Percentiles rank a stretch among this genome's conserved stretches.
phyloP scores from a whole-genome alignment of 2,329 filamentous ascomycete species.

The Hymenoscyphus fructigenus region DNA sequence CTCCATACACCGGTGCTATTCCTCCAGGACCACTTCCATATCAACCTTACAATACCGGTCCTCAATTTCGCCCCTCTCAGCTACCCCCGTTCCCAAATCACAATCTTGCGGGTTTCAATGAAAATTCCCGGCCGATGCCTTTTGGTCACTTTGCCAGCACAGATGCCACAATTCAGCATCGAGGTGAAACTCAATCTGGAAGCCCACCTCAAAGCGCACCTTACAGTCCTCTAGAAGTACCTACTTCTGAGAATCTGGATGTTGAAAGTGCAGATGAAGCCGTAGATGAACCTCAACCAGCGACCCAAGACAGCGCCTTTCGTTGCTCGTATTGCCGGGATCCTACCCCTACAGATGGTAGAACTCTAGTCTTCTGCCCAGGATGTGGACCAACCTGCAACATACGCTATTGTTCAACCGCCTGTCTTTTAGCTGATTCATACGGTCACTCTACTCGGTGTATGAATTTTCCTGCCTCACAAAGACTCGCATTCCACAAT shows the following conservation, averaged over 20 bases:
- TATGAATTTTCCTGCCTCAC: constrained; percentile 14
- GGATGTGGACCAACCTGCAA: constrained; percentile 24
- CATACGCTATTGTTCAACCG: constrained; percentile 29
- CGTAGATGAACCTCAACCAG: not conserved
- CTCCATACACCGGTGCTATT: not conserved
- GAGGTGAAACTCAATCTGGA: not conserved
- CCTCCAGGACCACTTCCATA: not conserved
- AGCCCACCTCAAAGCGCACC: not conserved
- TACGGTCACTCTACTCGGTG: constrained; percentile 24
- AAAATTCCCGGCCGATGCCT: not conserved
- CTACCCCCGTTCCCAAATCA: not conserved
- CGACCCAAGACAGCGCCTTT: not conserved
- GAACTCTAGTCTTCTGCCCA: constrained; percentile 24
- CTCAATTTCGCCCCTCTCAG: not conserved
- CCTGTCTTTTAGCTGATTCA: constrained; percentile 30
- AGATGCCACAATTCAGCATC: not conserved
- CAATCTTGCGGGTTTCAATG: not conserved
- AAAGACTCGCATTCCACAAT: not conserved
- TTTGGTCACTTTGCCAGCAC: not conserved
- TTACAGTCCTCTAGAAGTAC: no score
- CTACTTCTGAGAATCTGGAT: no score
- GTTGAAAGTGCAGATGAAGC: not conserved
- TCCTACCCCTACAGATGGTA: constrained; percentile 6
- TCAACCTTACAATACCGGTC: not conserved
- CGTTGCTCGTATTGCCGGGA: constrained; percentile 18